A percentile compares a stretch with the other conserved stretches of the same genome.
phyloP scores from a whole-genome alignment of 352 stramenopile species.

The Globisporangium abappressorium region DNA sequence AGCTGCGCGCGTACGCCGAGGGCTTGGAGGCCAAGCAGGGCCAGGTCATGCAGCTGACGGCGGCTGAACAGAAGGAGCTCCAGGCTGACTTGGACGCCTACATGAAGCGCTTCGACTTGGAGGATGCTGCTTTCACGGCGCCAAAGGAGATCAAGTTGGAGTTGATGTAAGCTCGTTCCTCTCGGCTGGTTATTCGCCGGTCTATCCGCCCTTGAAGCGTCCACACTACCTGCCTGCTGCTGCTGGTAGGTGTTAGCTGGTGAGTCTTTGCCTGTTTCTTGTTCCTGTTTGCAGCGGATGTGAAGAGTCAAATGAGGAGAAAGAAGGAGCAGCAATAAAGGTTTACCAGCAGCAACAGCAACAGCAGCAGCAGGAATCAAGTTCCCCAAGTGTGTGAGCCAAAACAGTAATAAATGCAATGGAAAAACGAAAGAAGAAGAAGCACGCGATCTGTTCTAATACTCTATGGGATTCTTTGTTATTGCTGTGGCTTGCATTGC shows the following conservation, averaged over 20 bases:
- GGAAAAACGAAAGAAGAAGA: constrained; percentile 6
- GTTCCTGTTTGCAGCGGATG: background rate
- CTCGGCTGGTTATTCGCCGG: background rate
- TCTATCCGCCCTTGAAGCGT: background rate
- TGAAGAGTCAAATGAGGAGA: background rate
- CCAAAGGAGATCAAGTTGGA: constrained; percentile 83
- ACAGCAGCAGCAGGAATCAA: background rate
- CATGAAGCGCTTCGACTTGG: constrained; percentile 84
- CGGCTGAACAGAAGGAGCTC: constrained; percentile 75
- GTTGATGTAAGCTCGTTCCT: constrained; percentile 63
- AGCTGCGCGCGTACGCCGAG: constrained; percentile 73
- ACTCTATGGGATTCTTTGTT: background rate
- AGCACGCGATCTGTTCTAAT: background rate
- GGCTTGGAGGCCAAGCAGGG: constrained; percentile 78
- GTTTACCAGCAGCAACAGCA: background rate
- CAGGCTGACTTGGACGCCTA: constrained; percentile 83
- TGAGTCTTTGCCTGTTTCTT: constrained; percentile 5
- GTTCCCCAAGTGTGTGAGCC: constrained; percentile 9
- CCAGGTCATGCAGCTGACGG: constrained; percentile 69
- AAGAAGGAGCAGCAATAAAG: background rate
- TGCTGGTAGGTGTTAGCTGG: background rate
- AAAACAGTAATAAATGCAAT: constrained; percentile 18
- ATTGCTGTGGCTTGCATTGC: background rate
- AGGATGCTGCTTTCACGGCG: constrained; percentile 77
- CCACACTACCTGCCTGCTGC: background rate